Evolutionary conservation across 805 yeast genomes (phyloP).

Genomic region (Tetrapisispora iriomotensis): DNA sequence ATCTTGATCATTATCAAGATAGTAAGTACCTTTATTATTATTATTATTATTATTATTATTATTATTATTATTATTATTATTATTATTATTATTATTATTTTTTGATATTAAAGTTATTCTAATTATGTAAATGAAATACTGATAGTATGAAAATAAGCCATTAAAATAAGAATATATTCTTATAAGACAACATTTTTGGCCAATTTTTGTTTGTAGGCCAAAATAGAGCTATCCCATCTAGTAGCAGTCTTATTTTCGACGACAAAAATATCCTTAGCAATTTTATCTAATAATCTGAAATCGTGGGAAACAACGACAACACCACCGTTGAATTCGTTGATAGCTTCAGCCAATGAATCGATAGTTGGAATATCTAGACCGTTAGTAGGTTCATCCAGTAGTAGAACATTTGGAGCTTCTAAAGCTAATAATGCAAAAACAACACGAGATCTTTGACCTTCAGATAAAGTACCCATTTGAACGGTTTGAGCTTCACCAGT

Average conservation of each 20-base stretch:
- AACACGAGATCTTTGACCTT: slow-evolving; percentile 98
- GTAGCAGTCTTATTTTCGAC: slow-evolving; percentile 94
- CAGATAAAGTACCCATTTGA: slow-evolving; percentile 95
- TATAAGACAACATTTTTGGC: slow-evolving; percentile 76
- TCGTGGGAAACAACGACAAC: slow-evolving; percentile 98
- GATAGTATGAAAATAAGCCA: neutral
- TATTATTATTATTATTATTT: neutral
- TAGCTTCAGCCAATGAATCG: slow-evolving; percentile 95
- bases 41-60: neutral
- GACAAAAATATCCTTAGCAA: slow-evolving; percentile 94
- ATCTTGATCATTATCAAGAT: no score
- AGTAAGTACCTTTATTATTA: no score
- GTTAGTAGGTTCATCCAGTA: slow-evolving; percentile 98
- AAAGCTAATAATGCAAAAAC: slow-evolving; percentile 93
- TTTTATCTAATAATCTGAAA: slow-evolving; percentile 93
- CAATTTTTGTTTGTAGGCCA: slow-evolving; percentile 87
- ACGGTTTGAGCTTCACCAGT: slow-evolving; percentile 99
- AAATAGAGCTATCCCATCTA: slow-evolving; percentile 88
- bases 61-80: neutral
- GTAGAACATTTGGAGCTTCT: slow-evolving; percentile 87
- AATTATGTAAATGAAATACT: neutral
- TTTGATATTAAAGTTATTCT: neutral
- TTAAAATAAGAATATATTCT: neutral
- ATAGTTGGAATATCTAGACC: slow-evolving; percentile 98
- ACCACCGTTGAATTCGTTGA: slow-evolving; percentile 92